A percentile compares a stretch with the other conserved stretches of the same genome.
Evolutionary conservation across 768 basidiomycete genomes (phyloP).

Genomic region (Auricularia heimuer): DNA sequence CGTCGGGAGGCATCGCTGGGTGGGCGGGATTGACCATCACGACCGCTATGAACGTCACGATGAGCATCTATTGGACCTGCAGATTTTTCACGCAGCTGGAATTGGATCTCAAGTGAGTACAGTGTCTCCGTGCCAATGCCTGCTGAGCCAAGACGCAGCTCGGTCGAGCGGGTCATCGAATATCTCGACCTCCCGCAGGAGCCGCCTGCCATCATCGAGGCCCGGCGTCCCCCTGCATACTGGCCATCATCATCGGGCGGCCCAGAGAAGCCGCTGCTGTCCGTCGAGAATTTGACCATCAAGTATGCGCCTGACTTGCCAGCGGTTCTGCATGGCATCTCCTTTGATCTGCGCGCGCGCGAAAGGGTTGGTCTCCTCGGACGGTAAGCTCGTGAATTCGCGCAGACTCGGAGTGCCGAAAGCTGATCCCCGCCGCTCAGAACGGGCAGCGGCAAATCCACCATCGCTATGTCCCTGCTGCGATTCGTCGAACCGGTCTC

Average conservation of each 20-base stretch:
- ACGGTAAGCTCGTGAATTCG: slow-evolving; percentile 15
- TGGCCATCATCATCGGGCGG: slow-evolving; percentile 11
- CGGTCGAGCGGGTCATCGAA: slow-evolving; percentile 22
- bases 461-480: slow-evolving; percentile 27
- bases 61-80: slow-evolving; percentile 8
- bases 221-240: slow-evolving; percentile 23
- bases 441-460: slow-evolving; percentile 16
- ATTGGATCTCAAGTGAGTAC: slow-evolving; percentile 11
- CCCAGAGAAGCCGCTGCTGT: slow-evolving; percentile 20
- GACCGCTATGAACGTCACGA: slow-evolving; percentile 12
- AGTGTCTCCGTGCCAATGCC: not conserved
- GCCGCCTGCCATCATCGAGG: slow-evolving; percentile 23
- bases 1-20: slow-evolving; percentile 6
- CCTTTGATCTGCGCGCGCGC: slow-evolving; percentile 20
- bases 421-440: not conserved
- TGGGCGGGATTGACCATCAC: slow-evolving; percentile 46
- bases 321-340: slow-evolving; percentile 26
- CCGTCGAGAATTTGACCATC: slow-evolving; percentile 22
- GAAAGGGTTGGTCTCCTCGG: slow-evolving; percentile 28
- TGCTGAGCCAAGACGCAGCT: not conserved
- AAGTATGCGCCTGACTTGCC: slow-evolving; percentile 17
- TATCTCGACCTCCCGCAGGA: slow-evolving; percentile 20
- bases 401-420: not conserved
- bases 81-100: slow-evolving; percentile 15
- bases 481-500: slow-evolving; percentile 28